Base-by-base conservation (phyloP, 2,329 filamentous ascomycete species). In the Tolypocladium album region DNA sequence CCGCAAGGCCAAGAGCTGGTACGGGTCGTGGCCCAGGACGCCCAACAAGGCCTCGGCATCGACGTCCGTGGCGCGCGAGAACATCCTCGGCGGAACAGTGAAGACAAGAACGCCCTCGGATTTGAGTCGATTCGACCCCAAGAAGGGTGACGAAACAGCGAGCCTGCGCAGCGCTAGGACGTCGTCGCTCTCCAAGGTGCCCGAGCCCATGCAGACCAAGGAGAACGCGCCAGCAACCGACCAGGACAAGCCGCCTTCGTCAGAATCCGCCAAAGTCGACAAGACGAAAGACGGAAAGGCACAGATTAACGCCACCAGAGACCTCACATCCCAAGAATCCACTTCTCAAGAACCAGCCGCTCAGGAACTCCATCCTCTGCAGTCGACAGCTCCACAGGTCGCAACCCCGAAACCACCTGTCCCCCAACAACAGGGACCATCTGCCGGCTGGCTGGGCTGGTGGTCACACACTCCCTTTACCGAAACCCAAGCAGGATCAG, bases 31-130 rank as follows among this genome's bases (percentile, higher is more conserved):
- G 82, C 80, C 82, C 22, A 76, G 80, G 62, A 69, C 72, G 40
- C 74, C 79, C 38, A 87, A 85, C 38, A 87, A 87, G 67, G 81
- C 84, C 8, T 73, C 76, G 20, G 78, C 84, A 36, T 87, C 83
- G 11, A 86, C 81, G 7, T 82, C 84, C 58, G 74, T 88, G 53
- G 82, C 83, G 4, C 78, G 77, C 63, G 84, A 88, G 68, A 83
- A 80, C 15, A 86, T 87, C 36, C 71, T 83, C 55, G 84, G 83
- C 38, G 82, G 79, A 56, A 83, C 80, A 3, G 70, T 79, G 56
- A 78, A 76, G 60, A 73, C 80, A 1, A 73, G 67, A n/a, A 73
- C 74, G 11, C 65, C 74, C 1, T 72, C 79, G 4, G 80, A 85
- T 64, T 74, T 84, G 39, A 76, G 76, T 59, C 78, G 79, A 52